These are phyloP conservation scores for Taphrina sp. DNA, from an alignment of 1,139 yeast species.

Conservation along the genomic window DNA sequence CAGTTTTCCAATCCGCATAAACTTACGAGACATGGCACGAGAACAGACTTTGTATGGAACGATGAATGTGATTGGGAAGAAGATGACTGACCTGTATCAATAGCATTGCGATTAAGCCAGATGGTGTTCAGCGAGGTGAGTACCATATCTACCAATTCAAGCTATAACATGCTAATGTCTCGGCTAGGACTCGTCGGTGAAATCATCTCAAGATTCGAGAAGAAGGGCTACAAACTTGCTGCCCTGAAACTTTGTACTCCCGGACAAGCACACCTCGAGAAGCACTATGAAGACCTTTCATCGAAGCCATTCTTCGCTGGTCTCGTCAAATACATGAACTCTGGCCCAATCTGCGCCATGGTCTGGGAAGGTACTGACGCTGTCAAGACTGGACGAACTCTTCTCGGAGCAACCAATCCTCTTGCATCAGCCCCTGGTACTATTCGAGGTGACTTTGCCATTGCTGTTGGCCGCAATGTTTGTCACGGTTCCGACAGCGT, in stretches of 20 bases:
- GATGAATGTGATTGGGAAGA: background rate
- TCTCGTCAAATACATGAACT: constrained; percentile 90
- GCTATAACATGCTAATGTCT: background rate
- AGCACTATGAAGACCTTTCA: constrained; percentile 57
- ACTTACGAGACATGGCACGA: constrained; percentile 28
- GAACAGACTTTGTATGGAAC: constrained; percentile 28
- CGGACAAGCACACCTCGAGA: constrained; percentile 79
- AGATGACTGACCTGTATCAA: background rate
- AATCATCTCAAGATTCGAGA: constrained; percentile 90
- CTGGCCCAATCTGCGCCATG: constrained; percentile 98
- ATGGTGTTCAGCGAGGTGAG: constrained; percentile 97
- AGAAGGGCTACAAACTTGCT: constrained; percentile 77
- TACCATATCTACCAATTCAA: background rate
- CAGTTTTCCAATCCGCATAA: too few species aligned
- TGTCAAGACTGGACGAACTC: constrained; percentile 95
- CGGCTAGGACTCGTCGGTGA: constrained; percentile 61
- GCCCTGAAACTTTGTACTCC: constrained; percentile 91
- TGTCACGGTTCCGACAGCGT: constrained; percentile 99
- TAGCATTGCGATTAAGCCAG: constrained; percentile 94
- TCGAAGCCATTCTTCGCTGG: constrained; percentile 44
- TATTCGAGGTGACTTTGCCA: constrained; percentile 86
- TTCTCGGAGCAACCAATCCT: constrained; percentile 99
- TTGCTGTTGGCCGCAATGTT: constrained; percentile 99
- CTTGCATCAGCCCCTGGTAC: constrained; percentile 97
- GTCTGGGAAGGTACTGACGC: constrained; percentile 99